phyloP scores from a whole-genome alignment of 495 filamentous ascomycete species.

The Filosporella fistucella region DNA sequence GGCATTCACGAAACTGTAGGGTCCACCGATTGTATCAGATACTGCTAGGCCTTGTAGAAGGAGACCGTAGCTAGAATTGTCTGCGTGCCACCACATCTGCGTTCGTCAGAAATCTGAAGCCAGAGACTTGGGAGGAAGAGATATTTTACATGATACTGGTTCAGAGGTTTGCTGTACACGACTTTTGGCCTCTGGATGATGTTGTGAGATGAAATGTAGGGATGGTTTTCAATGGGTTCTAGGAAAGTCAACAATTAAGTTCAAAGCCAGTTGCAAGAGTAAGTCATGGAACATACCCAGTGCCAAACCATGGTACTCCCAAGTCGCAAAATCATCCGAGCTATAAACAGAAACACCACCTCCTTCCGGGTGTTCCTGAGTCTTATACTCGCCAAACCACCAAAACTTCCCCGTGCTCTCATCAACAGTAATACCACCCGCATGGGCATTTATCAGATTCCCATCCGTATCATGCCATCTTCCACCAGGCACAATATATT shows the following conservation, averaged over 20 bases:
- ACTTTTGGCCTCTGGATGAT: constrained; percentile 44
- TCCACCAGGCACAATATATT: constrained; percentile 40
- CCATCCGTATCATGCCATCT: constrained; percentile 38
- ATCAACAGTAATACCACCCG: constrained; percentile 32
- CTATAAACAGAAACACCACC: constrained; percentile 38
- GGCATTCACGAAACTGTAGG: constrained; percentile 35
- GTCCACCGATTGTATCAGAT: constrained; percentile 32
- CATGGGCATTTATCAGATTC: constrained; percentile 38
- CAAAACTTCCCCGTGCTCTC: constrained; percentile 34
- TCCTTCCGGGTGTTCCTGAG: constrained; percentile 35
- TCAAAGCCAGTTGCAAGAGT: too few species aligned
- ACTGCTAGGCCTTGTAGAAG: constrained; percentile 38
- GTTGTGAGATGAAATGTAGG: constrained; percentile 29
- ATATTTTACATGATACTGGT: constrained; percentile 34
- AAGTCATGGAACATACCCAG: too few species aligned
- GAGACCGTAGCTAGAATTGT: constrained; percentile 37
- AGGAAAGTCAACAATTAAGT: too few species aligned
- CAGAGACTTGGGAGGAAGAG: too few species aligned
- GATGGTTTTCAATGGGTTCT: constrained; percentile 32
- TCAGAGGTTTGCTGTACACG: constrained; percentile 28
- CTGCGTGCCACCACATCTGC: constrained; percentile 47
- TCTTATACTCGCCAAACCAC: constrained; percentile 42
- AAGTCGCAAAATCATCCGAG: constrained; percentile 36
- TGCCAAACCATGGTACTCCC: constrained; percentile 34
- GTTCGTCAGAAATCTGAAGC: too few species aligned